Base-by-base conservation (phyloP, 441 rosid genomes). In the Gossypium schwendimanii region DNA sequence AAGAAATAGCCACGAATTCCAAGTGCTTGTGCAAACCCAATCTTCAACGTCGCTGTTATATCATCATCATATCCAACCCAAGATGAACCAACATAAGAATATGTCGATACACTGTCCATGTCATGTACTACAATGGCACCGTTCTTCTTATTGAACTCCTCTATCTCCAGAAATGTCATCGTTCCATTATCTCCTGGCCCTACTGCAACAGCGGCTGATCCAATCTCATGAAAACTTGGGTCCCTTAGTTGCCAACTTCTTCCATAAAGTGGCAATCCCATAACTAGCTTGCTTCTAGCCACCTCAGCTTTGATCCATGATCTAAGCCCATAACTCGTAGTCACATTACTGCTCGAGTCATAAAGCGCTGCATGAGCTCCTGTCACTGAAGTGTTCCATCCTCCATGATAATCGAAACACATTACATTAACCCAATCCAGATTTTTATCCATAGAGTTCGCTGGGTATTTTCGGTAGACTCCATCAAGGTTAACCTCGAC, bases 1-100 rank as follows among this genome's bases (percentile, higher is more conserved):
- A 88, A 84, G 85, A 88, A 88, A 49, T 84, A 88, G 6, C 90
- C 92, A 12, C 92, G 84, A 54, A 88, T 82, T 71, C 89, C 73
- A 50, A 77, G 85, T 6, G 80, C 84, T 60, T 76, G 83, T 5
- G 87, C 87, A 17, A 75, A 85, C 55, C 59, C 69, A 11, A 88
- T 11, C 68, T 88, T 88, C 1, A 59, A 36, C 2, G 81, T 73
- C 0, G 80, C 23, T 0, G 92, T 78, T 4, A 15, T 17, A 0
- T 61, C 60, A 6, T 80, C 84, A 24, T 88, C 92, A 3, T 85
- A 88, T 10, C 88, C 87, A 20, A 87, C 57, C 89, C 90, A 88
- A 0, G 75, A 11, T 17, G 77, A 36, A 50, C 87, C 87, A 0
- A 17, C 79, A 28, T 69, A 81, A 0, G 90, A 85, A 47, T 88